Evolutionary conservation across 2,329 filamentous ascomycete species (phyloP), one percentile per base, ranked within the genome.

Genomic region (Diaporthe citrichinensis): DNA sequence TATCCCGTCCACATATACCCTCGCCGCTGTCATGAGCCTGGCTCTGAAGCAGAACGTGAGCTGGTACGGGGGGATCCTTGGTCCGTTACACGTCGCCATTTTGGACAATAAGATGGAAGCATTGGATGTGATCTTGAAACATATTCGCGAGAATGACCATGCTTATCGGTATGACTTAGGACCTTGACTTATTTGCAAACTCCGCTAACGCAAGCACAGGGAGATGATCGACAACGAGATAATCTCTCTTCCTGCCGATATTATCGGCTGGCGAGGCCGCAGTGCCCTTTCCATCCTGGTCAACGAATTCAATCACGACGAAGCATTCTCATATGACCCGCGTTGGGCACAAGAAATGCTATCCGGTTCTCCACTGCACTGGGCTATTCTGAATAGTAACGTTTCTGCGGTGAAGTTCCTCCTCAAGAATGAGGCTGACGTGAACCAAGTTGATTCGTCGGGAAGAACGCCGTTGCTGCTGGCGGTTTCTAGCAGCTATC

Each of bases 1-100:
- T 4, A 8, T 59, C 0, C 0, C 12, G 1, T 39, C 57, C 4
- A 3, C 23, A 17, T 0, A 25, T 0, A 17, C 23, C 5, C 5
- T 59, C 10, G 5, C 12, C 1, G 23, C 23, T 8, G 5, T 59
- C 12, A 25, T 59, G 34, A 25, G 6, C 6, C 57, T 59, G 1
- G 34, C 23, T 3, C 3, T 59, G 3, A 25, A 2, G 0, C 57
- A 59, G 6, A 9, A n/a, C 15, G 12, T 17, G 34, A 25, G 23
- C 17, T 59, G 57, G 57, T 39, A 17, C 20, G 6, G 34, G 2
- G 0, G 23, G 12, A 39, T 59, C 2, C 57, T 59, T 3, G 34
- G 57, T 4, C 57, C 57, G 10, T 4, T 59, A 9, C 57, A 59
- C n/a, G 57, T 59, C 34, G 57, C 57, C 3, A 41, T 59, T 25